Evolutionary conservation across 2,329 filamentous ascomycete species (phyloP), one percentile per base, ranked within the genome.

Genomic region (Colletotrichum tropicale): DNA sequence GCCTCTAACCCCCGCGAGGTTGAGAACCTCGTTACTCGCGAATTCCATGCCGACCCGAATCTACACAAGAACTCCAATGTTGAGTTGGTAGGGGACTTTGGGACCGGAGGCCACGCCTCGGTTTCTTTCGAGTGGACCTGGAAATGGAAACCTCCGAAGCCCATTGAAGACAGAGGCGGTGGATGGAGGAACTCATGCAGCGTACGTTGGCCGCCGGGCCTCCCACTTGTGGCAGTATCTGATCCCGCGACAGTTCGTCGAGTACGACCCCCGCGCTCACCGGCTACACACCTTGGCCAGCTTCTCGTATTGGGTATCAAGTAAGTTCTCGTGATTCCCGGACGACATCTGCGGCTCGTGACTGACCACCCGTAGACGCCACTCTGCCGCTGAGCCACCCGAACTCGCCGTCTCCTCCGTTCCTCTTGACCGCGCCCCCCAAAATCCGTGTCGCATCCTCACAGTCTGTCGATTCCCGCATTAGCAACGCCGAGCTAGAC

Each of bases 141-240:
- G 97, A 97, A 94, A 88, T 99, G 96, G 96, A 95, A 94, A 82
- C 95, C 97, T 10, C 97, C 97, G 48, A 98, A 95, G 88, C 81
- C 87, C 16, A 86, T 87, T 18, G 96, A 98, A 82, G 96, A 98
- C 82, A 92, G 92, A 80, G 95, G 94, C 34, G 95, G 96, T 73
- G 97, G 97, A 60, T 99, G 97, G 96, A 94, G 95, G 82, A 98
- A 98, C 82, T 94, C 94, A 80, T 98, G 97, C 89, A 98, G 95
- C 83, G 94, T 95, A 88, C 77, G 91, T 86, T 58, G 36, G 13
- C 15, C n/a, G 30, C 18, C n/a, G 18, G 24, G 34, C 28, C 26
- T 34, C n/a, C 13, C 64, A 69, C 12, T 13, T 48, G 64, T 75
- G 18, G 34, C 66, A 64, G 56, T 70, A 66, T 78, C 78, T 82